phyloP scores from a whole-genome alignment of 1,284 basidiomycete species.

The Cryptococcus sp. region DNA sequence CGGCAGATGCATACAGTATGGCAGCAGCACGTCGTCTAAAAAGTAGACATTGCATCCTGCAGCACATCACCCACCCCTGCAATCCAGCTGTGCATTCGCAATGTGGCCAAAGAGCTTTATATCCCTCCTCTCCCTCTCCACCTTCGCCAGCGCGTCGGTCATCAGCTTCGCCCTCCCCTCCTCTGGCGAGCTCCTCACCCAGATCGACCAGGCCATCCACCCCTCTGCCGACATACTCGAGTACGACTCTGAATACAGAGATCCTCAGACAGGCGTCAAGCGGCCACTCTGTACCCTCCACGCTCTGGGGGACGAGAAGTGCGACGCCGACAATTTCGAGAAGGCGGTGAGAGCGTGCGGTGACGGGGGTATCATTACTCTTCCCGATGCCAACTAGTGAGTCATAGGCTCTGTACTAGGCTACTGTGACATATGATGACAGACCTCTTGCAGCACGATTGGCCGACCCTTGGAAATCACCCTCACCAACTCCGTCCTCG shows the following conservation, averaged over 20 bases:
- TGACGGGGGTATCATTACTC: conserved; percentile 53
- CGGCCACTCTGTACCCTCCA: conserved; percentile 46
- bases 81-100: too few relatives aligned
- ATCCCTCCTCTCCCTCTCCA: too few relatives aligned
- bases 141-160: conserved; percentile 19
- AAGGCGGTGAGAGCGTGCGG: conserved; percentile 59
- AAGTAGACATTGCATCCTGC: too few relatives aligned
- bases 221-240: not conserved
- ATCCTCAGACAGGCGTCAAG: conserved; percentile 8
- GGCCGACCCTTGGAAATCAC: conserved; percentile 29
- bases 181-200: conserved; percentile 9
- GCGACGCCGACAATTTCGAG: conserved; percentile 54
- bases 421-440: not conserved
- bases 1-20: too few relatives aligned
- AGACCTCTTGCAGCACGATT: conserved; percentile 11
- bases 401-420: conserved; percentile 5
- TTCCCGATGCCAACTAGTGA: conserved; percentile 33
- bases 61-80: too few relatives aligned
- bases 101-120: too few relatives aligned
- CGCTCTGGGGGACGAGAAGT: conserved; percentile 51
- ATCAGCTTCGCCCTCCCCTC: conserved; percentile 21
- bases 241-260: conserved; percentile 9
- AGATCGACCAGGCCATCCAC: conserved; percentile 6
- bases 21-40: too few relatives aligned
- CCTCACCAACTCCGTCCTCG: conserved; percentile 55